Evolutionary conservation across 2,329 filamentous ascomycete species (phyloP), one percentile per base, ranked within the genome.

Genomic region (Beauveria varroae): DNA sequence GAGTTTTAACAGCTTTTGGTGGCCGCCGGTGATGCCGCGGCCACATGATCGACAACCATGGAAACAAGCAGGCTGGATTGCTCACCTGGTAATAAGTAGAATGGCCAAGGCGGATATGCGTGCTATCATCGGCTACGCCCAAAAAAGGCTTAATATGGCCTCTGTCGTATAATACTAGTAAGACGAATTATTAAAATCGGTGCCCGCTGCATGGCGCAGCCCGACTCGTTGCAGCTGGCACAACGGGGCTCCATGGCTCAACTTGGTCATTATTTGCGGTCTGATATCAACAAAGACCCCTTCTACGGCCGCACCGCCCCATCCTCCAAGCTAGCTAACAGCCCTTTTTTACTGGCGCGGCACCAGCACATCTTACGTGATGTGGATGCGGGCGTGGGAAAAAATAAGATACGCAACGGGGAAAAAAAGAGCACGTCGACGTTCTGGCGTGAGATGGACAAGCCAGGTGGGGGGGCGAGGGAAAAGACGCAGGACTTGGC

Each of bases 181-280:
- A 37, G 34, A 18, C 24, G 22, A 49, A 57, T 49, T 57, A 46
- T 49, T 10, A 26, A 50, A 43, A 49, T 41, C 44, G 44, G 44
- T 10, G 26, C 34, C 37, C 10, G 18, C 40, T 18, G 40, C 52
- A 26, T 28, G 26, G 28, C 9, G n/a, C 28, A 52, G 50, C 50
- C 30, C 28, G 34, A 37, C 34, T 37, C 34, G 14, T 37, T 12
- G 34, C 34, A 52, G 50, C 14, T 24, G 20, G 18, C 34, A 40
- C 28, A 52, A 30, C 28, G 28, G 49, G 50, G 49, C 50, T 52
- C 2, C 50, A 40, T n/a, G 10, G 57, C 57, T 51, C 18, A 52
- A 59, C 50, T 41, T 30, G 57, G 57, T 20, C n/a, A 59, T 59
- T 52, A 52, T 24, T 59, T 59, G 57, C 57, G 47, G 34, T 59